Evolutionary conservation across 179 eudicot genomes (phyloP).

Genomic region (Amaranthus tricolor): DNA sequence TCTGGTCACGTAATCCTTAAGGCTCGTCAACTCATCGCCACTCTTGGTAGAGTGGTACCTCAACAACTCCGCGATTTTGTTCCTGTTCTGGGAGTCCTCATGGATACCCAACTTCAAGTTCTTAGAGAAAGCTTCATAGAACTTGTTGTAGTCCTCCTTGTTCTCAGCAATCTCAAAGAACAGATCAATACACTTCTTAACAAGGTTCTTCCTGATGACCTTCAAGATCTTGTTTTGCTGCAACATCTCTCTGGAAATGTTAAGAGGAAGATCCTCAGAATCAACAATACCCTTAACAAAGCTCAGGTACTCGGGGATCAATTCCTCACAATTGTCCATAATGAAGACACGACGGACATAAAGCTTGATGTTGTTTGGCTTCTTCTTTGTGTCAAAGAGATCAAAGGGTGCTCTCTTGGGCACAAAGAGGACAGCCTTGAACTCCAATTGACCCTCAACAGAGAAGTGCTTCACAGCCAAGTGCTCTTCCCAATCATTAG

Average conservation of each 20-base stretch:
- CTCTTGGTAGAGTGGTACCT: constrained; percentile 58
- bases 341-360: constrained; percentile 89
- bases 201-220: constrained; percentile 80
- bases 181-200: constrained; percentile 83
- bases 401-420: constrained; percentile 89
- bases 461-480: constrained; percentile 87
- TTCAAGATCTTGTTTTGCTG: constrained; percentile 88
- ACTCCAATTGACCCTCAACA: constrained; percentile 85
- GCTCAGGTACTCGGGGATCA: constrained; percentile 80
- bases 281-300: constrained; percentile 88
- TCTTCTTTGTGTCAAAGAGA: constrained; percentile 79
- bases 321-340: constrained; percentile 91
- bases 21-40: constrained; percentile 49
- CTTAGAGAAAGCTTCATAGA: constrained; percentile 51
- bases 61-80: constrained; percentile 45
- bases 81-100: constrained; percentile 47
- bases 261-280: constrained; percentile 80
- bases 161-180: constrained; percentile 86
- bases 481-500: constrained; percentile 90
- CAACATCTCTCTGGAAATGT: constrained; percentile 74
- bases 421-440: constrained; percentile 75
- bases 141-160: constrained; percentile 55
- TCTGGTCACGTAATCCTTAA: constrained; percentile 49
- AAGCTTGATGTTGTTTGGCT: constrained; percentile 85
- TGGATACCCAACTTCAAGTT: constrained; percentile 53